Evolutionary conservation across 2,329 filamentous ascomycete genomes (phyloP).

Genomic region (Endoconidiophora polonica): DNA sequence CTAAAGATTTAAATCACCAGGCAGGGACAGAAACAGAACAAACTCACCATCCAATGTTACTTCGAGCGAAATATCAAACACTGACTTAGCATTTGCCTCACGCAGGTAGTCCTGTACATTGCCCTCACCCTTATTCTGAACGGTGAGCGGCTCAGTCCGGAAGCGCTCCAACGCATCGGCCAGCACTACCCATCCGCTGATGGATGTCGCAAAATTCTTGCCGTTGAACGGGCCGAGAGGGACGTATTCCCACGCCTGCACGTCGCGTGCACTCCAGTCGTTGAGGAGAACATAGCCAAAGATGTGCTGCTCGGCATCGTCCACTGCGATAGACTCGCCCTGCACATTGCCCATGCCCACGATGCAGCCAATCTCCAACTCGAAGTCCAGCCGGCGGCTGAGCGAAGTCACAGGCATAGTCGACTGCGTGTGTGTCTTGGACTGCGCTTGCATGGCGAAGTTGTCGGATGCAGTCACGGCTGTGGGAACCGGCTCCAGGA

Average conservation of each 20-base stretch:
- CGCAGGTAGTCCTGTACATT: slow-evolving; percentile 13
- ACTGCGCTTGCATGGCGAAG: neutral
- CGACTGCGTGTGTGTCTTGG: neutral
- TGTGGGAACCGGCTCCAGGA: slow-evolving; percentile 23
- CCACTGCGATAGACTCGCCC: slow-evolving; percentile 44
- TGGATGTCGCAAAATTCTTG: slow-evolving; percentile 38
- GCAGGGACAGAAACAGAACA: neutral
- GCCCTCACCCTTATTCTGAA: slow-evolving; percentile 13
- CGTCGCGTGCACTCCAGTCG: slow-evolving; percentile 41
- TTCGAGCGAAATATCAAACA: slow-evolving; percentile 13
- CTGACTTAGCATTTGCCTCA: slow-evolving; percentile 9
- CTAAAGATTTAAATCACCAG: too few relatives aligned
- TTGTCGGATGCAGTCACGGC: slow-evolving; percentile 13
- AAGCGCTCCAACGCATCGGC: slow-evolving; percentile 30
- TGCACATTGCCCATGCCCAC: slow-evolving; percentile 43
- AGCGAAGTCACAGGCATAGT: slow-evolving; percentile 4
- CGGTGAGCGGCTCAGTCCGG: slow-evolving; percentile 10
- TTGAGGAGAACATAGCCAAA: slow-evolving; percentile 52
- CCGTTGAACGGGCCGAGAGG: slow-evolving; percentile 41
- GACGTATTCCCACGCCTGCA: slow-evolving; percentile 38
- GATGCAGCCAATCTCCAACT: slow-evolving; percentile 55
- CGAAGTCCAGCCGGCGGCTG: slow-evolving; percentile 39
- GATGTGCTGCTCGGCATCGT: slow-evolving; percentile 44
- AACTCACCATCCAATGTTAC: slow-evolving; percentile 13
- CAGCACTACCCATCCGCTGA: slow-evolving; percentile 41